Evolutionary conservation across 805 yeast genomes (phyloP).

Genomic region (Kazachstania martiniae): DNA sequence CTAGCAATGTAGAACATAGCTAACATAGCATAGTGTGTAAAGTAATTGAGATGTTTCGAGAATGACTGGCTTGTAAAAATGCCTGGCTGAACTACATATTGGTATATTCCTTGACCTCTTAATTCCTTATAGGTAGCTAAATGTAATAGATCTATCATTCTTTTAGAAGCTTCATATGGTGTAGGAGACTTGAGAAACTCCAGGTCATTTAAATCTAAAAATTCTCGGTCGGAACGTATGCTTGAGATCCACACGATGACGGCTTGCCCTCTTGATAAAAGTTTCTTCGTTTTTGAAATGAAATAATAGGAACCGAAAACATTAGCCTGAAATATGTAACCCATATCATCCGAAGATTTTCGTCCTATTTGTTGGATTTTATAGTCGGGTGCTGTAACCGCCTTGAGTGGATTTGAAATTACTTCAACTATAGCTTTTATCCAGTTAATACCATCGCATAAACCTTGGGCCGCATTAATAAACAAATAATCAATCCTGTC

Average conservation of each 20-base stretch:
- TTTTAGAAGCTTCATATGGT: slow-evolving; percentile 87
- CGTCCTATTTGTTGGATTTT: slow-evolving; percentile 74
- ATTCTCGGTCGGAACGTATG: slow-evolving; percentile 64
- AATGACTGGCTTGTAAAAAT: slow-evolving; percentile 79
- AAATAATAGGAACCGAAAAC: slow-evolving; percentile 90
- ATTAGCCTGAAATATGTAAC: slow-evolving; percentile 85
- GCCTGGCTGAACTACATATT: slow-evolving; percentile 90
- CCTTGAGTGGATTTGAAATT: slow-evolving; percentile 53
- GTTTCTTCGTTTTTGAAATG: slow-evolving; percentile 48
- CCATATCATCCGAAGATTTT: slow-evolving; percentile 66
- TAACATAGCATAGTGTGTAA: slow-evolving; percentile 81
- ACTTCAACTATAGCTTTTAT: slow-evolving; percentile 60
- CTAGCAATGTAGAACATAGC: slow-evolving; percentile 74
- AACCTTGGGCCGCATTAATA: slow-evolving; percentile 84
- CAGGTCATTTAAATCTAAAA: slow-evolving; percentile 62
- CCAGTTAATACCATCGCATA: slow-evolving; percentile 82
- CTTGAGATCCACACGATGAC: slow-evolving; percentile 78
- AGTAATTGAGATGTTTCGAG: slow-evolving; percentile 57
- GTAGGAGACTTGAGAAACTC: slow-evolving; percentile 51
- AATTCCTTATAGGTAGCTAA: slow-evolving; percentile 51
- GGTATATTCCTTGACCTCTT: slow-evolving; percentile 43
- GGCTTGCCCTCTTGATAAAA: slow-evolving; percentile 45
- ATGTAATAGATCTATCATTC: slow-evolving; percentile 76
- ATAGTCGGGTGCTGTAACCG: slow-evolving; percentile 78
- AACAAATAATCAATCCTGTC: slow-evolving; percentile 63